Conservation (phyloP, 2,329 filamentous ascomycete genomes). For the Pyrenophora teres region DNA sequence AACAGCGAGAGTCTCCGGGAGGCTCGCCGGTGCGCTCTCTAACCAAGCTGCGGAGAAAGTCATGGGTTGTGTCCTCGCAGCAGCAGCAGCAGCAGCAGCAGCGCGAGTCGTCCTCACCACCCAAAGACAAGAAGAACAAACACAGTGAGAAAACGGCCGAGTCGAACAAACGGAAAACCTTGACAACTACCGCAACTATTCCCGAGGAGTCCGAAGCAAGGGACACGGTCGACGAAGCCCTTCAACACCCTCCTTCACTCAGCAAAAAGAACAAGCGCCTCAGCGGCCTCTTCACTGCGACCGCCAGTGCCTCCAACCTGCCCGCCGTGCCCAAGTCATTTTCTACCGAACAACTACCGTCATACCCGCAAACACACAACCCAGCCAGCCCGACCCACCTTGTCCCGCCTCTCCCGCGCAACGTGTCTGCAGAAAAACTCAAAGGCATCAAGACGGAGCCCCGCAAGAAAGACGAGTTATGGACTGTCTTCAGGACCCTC, state of each 20-base stretch:
- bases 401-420: slow-evolving; percentile 51
- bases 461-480: slow-evolving; percentile 70
- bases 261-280: slow-evolving; percentile 45
- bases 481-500: slow-evolving; percentile 69
- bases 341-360: slow-evolving; percentile 54
- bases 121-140: slow-evolving; percentile 20
- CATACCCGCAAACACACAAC: slow-evolving; percentile 40
- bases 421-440: slow-evolving; percentile 49
- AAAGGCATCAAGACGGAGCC: slow-evolving; percentile 46
- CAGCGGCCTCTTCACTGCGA: slow-evolving; percentile 39
- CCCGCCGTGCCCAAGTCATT: slow-evolving; percentile 55
- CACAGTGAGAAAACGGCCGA: slow-evolving; percentile 26
- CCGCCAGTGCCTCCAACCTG: slow-evolving; percentile 40
- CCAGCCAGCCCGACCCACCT: slow-evolving; percentile 39
- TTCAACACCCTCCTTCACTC: slow-evolving; percentile 27
- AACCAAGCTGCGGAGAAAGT: slow-evolving; percentile 44
- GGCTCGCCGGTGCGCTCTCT: slow-evolving; percentile 40
- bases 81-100: slow-evolving; percentile 13
- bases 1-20: slow-evolving; percentile 30
- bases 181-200: slow-evolving; percentile 33
- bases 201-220: slow-evolving; percentile 35
- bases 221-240: slow-evolving; percentile 29
- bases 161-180: slow-evolving; percentile 32
- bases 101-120: slow-evolving; percentile 21
- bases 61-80: slow-evolving; percentile 32